phyloP scores from a whole-genome alignment of 257 asterid species.

The Schizonepeta tenuifolia region DNA sequence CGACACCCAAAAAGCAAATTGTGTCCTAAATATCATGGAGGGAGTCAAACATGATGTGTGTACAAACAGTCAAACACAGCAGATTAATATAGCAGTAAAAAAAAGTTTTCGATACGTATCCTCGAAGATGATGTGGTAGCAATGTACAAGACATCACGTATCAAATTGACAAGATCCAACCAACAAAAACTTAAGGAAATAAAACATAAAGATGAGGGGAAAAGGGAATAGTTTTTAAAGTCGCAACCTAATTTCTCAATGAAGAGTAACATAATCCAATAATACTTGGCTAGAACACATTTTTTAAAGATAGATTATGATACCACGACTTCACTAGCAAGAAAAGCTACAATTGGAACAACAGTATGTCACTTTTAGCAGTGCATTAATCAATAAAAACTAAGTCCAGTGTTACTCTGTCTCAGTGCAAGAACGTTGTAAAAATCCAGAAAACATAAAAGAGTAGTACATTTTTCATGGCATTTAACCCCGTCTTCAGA shows the following conservation, averaged over 20 bases:
- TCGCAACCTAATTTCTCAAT: background rate
- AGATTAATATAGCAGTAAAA: background rate
- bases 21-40: no score
- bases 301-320: background rate
- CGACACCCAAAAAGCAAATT: no score
- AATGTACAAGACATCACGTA: background rate
- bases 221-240: background rate
- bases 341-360: slow-evolving; percentile 7
- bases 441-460: background rate
- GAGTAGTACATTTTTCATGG: background rate
- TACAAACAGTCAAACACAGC: background rate
- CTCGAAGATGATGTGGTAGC: background rate
- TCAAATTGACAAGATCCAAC: background rate
- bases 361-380: background rate
- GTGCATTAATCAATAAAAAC: background rate
- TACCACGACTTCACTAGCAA: slow-evolving; percentile 1
- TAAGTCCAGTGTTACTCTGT: background rate
- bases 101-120: background rate
- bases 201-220: background rate
- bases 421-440: background rate
- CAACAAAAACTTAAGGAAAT: background rate
- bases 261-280: background rate
- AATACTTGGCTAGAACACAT: background rate
- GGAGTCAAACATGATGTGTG: slow-evolving; percentile 5
- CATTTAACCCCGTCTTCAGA: background rate